Evolutionary conservation across 768 basidiomycete species (phyloP).

Genomic region (Floccularia luteovirens): DNA sequence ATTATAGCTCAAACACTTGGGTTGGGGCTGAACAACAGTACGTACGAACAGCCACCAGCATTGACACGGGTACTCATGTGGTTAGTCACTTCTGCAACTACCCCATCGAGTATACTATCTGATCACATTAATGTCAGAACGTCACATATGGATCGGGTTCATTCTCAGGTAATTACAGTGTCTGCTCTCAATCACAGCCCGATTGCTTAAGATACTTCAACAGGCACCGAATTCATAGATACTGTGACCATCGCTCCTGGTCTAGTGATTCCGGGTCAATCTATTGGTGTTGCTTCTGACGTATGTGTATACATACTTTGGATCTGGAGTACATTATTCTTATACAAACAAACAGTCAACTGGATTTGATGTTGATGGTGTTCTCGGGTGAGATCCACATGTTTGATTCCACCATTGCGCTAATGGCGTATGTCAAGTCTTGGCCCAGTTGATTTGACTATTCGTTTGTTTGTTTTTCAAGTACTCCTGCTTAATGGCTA

Average conservation of each 20-base stretch:
- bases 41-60: constrained; percentile 39
- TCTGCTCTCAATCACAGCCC: not conserved
- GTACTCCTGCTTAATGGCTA: no score
- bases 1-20: constrained; percentile 65
- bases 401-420: not conserved
- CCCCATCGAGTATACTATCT: not conserved
- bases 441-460: constrained; percentile 50
- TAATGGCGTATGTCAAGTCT: constrained; percentile 29
- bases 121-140: constrained; percentile 23
- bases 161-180: constrained; percentile 36
- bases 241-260: constrained; percentile 42
- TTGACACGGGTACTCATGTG: constrained; percentile 34
- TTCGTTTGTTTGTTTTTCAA: no score
- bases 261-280: constrained; percentile 45
- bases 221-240: constrained; percentile 43
- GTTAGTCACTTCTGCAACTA: constrained; percentile 24
- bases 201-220: not conserved
- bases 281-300: constrained; percentile 52
- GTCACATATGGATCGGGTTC: constrained; percentile 58
- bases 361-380: constrained; percentile 54
- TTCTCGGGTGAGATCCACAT: constrained; percentile 41
- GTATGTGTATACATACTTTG: constrained; percentile 8
- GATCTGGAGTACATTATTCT: not conserved
- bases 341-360: constrained; percentile 15
- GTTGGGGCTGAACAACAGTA: constrained; percentile 47